Evolutionary conservation across 164 flowering plant genomes (phyloP).

Genomic region (Macadamia integrifolia): DNA sequence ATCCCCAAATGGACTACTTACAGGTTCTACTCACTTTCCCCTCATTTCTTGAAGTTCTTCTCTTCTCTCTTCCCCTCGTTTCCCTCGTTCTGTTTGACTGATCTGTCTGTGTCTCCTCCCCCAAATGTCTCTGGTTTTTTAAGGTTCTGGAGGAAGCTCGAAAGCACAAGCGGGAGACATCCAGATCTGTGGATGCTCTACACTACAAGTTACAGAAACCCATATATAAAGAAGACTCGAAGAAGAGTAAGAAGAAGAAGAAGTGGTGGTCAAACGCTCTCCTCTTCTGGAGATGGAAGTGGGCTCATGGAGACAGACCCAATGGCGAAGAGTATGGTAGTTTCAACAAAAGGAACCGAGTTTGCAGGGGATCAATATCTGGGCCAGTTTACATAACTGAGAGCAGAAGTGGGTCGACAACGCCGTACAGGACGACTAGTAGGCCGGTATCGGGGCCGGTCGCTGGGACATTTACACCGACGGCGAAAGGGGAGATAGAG

Average conservation of each 20-base stretch:
- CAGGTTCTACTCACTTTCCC: conserved; percentile 38
- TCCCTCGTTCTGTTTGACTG: neutral
- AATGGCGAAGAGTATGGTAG: conserved; percentile 17
- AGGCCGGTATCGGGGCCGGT: conserved; percentile 68
- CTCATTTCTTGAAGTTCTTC: neutral
- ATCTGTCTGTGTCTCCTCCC: neutral
- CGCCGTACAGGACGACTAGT: conserved; percentile 43
- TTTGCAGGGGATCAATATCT: conserved; percentile 43
- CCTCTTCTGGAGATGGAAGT: conserved; percentile 52
- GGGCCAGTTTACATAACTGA: conserved; percentile 70
- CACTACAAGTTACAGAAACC: conserved; percentile 87
- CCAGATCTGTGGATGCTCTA: conserved; percentile 50
- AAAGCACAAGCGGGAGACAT: conserved; percentile 44
- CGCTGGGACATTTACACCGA: conserved; percentile 42
- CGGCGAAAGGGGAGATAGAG: conserved; percentile 38
- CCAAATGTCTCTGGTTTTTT: no score
- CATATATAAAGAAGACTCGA: conserved; percentile 47
- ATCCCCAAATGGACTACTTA: conserved; percentile 77
- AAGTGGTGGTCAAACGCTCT: conserved; percentile 78
- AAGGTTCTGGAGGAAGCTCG: conserved; percentile 78
- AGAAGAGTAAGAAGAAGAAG: conserved; percentile 44
- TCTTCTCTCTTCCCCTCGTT: no score
- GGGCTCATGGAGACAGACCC: conserved; percentile 14
- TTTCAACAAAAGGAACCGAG: conserved; percentile 22
- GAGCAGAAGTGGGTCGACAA: conserved; percentile 48